A percentile compares a stretch with the other conserved stretches of the same genome.
phyloP scores from a whole-genome alignment of 805 yeast genomes.

The Blastobotrys mokoenaii region DNA sequence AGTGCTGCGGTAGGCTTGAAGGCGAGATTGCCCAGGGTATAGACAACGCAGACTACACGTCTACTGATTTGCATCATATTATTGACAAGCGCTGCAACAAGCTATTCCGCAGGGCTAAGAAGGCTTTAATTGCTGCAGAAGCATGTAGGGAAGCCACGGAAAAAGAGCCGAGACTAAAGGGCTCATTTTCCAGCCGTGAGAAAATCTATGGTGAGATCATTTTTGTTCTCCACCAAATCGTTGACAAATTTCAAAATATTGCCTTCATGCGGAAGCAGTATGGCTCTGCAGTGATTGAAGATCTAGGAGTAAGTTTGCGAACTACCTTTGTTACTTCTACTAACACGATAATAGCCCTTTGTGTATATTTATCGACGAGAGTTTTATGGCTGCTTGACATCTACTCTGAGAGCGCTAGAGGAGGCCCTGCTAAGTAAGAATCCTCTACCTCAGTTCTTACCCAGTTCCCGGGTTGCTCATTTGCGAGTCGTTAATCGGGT shows the following conservation, averaged over 20 bases:
- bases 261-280: slow-evolving; percentile 34
- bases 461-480: slow-evolving; percentile 42
- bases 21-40: slow-evolving; percentile 34
- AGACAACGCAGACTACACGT: slow-evolving; percentile 4
- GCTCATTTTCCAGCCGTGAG: slow-evolving; percentile 34
- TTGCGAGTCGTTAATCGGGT: slow-evolving; percentile 38
- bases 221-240: slow-evolving; percentile 37
- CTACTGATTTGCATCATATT: slow-evolving; percentile 7
- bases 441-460: slow-evolving; percentile 44
- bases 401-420: slow-evolving; percentile 35
- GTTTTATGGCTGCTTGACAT: slow-evolving; percentile 33
- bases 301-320: slow-evolving; percentile 27
- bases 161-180: slow-evolving; percentile 42
- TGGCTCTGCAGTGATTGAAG: slow-evolving; percentile 41
- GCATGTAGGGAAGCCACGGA: slow-evolving; percentile 22
- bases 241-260: slow-evolving; percentile 41
- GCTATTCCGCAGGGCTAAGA: slow-evolving; percentile 32
- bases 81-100: slow-evolving; percentile 21
- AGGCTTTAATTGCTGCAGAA: slow-evolving; percentile 34
- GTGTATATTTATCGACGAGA: slow-evolving; percentile 40
- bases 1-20: slow-evolving; percentile 34
- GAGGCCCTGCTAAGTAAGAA: slow-evolving; percentile 36
- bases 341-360: slow-evolving; percentile 11
- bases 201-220: slow-evolving; percentile 37
- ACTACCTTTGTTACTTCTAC: not conserved